Percentiles rank a stretch among this genome's conserved stretches.
These are phyloP conservation scores for Takakia lepidozioides DNA, from an alignment of 225 moss, liverwort and hornwort genomes.

Conservation along the genomic window DNA sequence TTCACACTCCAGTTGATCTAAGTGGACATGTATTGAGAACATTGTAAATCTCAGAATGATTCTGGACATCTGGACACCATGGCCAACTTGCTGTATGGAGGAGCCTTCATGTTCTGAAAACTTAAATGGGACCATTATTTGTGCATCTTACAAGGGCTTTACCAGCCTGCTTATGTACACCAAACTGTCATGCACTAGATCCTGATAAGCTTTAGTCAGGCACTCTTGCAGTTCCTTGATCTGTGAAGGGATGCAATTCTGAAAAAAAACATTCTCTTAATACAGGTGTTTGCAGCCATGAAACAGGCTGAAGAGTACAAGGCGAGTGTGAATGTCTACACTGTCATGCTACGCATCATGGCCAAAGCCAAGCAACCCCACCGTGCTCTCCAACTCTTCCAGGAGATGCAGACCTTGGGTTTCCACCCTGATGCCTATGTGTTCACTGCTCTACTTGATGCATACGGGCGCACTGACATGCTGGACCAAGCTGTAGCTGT, in stretches of 20 bases:
- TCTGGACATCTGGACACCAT: no score
- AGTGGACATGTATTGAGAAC: no score
- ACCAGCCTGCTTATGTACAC: no score
- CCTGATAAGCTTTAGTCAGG: no score
- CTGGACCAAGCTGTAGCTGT: slow-evolving; percentile 60
- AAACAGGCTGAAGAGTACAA: slow-evolving; percentile 50
- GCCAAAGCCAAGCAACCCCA: slow-evolving; percentile 65
- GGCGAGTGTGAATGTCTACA: slow-evolving; percentile 47
- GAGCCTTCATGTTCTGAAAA: no score
- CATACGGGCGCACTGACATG: slow-evolving; percentile 55
- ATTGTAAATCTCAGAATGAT: no score
- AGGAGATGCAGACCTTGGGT: slow-evolving; percentile 47
- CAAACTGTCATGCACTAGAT: no score
- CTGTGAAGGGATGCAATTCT: neutral
- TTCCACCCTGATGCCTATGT: slow-evolving; percentile 52
- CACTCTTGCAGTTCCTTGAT: neutral
- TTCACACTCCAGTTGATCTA: no score
- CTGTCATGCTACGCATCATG: slow-evolving; percentile 62
- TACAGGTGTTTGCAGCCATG: slow-evolving; percentile 70
- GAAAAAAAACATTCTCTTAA: neutral
- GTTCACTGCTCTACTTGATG: slow-evolving; percentile 60
- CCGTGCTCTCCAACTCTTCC: slow-evolving; percentile 60
- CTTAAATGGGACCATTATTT: no score
- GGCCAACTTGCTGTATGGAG: no score
- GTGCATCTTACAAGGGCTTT: no score